Base-by-base conservation (phyloP, 164 flowering plant species). In the Taxillus chinensis region DNA sequence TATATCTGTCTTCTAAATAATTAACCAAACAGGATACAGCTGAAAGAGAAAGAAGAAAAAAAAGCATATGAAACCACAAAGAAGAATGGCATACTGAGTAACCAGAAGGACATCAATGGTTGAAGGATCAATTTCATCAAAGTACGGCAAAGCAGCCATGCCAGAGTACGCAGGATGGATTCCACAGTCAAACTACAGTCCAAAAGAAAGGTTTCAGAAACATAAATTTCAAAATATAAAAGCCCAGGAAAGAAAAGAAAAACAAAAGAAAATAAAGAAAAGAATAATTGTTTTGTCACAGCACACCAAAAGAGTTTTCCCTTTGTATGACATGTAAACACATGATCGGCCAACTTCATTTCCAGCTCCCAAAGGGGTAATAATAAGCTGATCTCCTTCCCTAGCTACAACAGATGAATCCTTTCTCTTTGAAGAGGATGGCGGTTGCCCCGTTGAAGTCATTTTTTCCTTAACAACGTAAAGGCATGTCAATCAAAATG, bases 341-440 rank as follows among this genome's bases (percentile, higher is more conserved):
- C 96, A 92, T 11, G 98, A 92, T n/a, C 98, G 81, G n/a, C 98
- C 98, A 14, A 93, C 99, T 89, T 93, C 99, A 77, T 64, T 93
- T 7, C 99, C 99, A 27, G 97, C 97, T 5, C 99, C 99, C 46
- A 93, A 70, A n/a, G 99, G 97, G 0, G 90, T 90, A 10, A 93
- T 71, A 27, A 78, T 83, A 5, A 93, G 90, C 68, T 80, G 81
- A 65, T 93, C 99, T 8, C 81, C 90, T 73, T 87, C 96, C 67
- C 87, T 78, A 5, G 77, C 45, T 4, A 54, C 67, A 0, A 14
- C 3, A 3, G 46, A 43, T 43, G 85, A 64, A 14, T 79, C 61
- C 55, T 85, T 89, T 53, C 84, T 76, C 62, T 82, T 75, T 75
- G 86, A 88, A 56, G 81, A 71, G 5, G 89, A 62, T 11, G 45